phyloP scores from a whole-genome alignment of 1,284 basidiomycete genomes.

The Trichosporon coremiiforme region DNA sequence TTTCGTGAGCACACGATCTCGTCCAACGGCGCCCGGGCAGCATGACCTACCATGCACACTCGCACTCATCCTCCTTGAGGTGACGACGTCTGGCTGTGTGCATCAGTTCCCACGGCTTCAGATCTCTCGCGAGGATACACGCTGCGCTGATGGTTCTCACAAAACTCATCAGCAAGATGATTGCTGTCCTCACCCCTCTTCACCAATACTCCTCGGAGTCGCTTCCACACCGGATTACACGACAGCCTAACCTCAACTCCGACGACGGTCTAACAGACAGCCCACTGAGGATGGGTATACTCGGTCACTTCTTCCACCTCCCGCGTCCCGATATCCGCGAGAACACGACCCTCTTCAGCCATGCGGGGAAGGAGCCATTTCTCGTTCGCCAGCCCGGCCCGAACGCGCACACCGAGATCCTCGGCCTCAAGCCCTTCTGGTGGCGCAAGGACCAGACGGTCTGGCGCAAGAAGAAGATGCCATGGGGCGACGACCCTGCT shows the following conservation, averaged over 20 bases:
- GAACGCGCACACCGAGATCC: not conserved
- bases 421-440: not conserved
- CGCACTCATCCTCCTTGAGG: not conserved
- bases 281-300: not conserved
- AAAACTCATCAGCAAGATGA: not conserved
- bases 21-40: not conserved
- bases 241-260: no score
- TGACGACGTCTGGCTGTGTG: not conserved
- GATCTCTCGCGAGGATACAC: no score
- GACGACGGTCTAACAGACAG: no score
- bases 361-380: not conserved
- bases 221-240: no score
- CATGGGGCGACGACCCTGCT: not conserved
- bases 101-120: not conserved
- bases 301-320: not conserved
- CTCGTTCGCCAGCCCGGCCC: not conserved
- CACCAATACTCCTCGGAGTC: not conserved
- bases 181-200: not conserved
- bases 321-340: not conserved
- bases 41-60: not conserved
- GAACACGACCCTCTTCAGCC: not conserved
- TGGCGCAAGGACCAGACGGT: not conserved
- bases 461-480: conserved; percentile 9
- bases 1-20: not conserved
- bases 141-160: not conserved